Conservation (phyloP, 1,284 basidiomycete genomes). For the Phlebopus sp. region DNA sequence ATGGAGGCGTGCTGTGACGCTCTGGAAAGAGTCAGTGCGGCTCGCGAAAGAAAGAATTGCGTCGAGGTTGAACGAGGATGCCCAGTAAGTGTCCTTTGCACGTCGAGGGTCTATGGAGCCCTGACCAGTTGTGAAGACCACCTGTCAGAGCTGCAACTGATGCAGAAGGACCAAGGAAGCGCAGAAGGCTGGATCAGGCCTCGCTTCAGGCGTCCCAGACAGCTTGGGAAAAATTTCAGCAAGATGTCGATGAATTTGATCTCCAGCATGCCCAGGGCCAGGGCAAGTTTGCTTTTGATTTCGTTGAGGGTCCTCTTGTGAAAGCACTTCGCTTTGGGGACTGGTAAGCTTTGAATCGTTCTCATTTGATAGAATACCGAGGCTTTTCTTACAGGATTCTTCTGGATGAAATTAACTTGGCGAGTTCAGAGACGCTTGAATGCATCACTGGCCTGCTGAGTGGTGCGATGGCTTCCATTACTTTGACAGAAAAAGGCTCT, state of each 20-base stretch:
- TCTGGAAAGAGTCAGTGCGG: conserved; percentile 82
- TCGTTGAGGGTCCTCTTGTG: conserved; percentile 96
- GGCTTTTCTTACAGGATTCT: conserved; percentile 63
- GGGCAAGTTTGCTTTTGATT: conserved; percentile 89
- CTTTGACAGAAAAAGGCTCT: conserved; percentile 92
- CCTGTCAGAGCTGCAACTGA: conserved; percentile 27
- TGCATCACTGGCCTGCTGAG: conserved; percentile 87
- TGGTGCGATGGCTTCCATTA: conserved; percentile 84
- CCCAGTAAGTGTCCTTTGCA: conserved; percentile 37
- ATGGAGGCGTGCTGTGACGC: conserved; percentile 81
- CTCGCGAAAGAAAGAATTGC: conserved; percentile 66
- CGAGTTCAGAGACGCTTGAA: conserved; percentile 93
- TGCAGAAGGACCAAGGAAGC: conserved; percentile 62
- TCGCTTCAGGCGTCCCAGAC: conserved; percentile 46
- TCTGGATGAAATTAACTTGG: conserved; percentile 96
- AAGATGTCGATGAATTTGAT: conserved; percentile 79
- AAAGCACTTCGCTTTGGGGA: conserved; percentile 87
- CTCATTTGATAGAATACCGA: conserved; percentile 1
- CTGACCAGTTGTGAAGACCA: conserved; percentile 13
- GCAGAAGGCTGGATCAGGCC: conserved; percentile 62
- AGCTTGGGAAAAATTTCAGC: conserved; percentile 75
- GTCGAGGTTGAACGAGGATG: conserved; percentile 40
- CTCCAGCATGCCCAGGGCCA: conserved; percentile 82
- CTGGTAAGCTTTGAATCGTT: conserved; percentile 58
- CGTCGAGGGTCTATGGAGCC: neutral